These are phyloP conservation scores for Blastosporella zonata DNA, from an alignment of 1,284 basidiomycete genomes.

Conservation along the genomic window DNA sequence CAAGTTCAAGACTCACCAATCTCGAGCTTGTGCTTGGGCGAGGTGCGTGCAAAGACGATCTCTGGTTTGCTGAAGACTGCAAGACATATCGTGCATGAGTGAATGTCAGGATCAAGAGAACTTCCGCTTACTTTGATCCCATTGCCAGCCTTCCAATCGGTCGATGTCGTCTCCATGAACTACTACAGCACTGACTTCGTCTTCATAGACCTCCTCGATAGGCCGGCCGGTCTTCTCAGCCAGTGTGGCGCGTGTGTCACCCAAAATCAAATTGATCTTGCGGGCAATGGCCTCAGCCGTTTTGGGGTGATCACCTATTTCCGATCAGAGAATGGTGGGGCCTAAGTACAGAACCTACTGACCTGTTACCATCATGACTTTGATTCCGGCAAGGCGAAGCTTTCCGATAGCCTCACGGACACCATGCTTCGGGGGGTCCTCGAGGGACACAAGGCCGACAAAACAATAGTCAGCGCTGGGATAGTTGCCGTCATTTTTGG, in stretches of 20 bases:
- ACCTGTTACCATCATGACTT: conserved; percentile 74
- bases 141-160: conserved; percentile 61
- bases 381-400: conserved; percentile 64
- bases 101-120: background rate
- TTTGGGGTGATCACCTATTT: conserved; percentile 59
- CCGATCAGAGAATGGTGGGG: background rate
- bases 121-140: conserved; percentile 55
- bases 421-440: conserved; percentile 70
- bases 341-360: conserved; percentile 13
- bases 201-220: conserved; percentile 61
- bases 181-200: conserved; percentile 62
- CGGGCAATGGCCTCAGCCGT: conserved; percentile 68
- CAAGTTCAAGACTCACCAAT: conserved; percentile 44
- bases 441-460: conserved; percentile 61
- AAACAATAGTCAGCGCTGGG: conserved; percentile 58
- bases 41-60: conserved; percentile 70
- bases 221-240: conserved; percentile 51
- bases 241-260: conserved; percentile 61
- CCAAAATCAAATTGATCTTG: conserved; percentile 63
- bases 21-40: conserved; percentile 70
- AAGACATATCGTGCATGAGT: conserved; percentile 6
- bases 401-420: conserved; percentile 69
- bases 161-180: conserved; percentile 68
- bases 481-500: conserved; percentile 51
- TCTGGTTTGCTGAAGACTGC: conserved; percentile 63